A percentile compares a stretch with the other conserved stretches of the same genome.
Conservation (phyloP, 495 filamentous ascomycete genomes). For the Tuber umbilicatum region DNA sequence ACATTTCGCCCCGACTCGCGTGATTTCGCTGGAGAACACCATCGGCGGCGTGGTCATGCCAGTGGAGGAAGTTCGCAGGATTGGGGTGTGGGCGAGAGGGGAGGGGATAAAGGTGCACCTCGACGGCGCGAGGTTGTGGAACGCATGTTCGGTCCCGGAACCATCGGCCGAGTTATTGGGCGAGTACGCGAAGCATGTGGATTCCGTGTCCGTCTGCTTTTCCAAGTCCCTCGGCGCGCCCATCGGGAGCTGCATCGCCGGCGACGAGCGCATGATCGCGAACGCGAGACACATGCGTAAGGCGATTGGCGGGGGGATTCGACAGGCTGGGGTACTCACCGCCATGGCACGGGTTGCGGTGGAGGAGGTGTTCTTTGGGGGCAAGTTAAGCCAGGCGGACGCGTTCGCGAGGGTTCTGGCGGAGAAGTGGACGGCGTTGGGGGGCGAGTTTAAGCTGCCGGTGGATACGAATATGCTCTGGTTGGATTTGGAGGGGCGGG, state of each 20-base stretch:
- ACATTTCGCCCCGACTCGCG: slow-evolving; percentile 63
- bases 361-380: slow-evolving; percentile 67
- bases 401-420: slow-evolving; percentile 59
- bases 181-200: slow-evolving; percentile 66
- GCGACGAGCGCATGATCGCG: slow-evolving; percentile 54
- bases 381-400: slow-evolving; percentile 59
- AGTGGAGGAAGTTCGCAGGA: slow-evolving; percentile 58
- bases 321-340: slow-evolving; percentile 61
- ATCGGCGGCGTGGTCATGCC: slow-evolving; percentile 73
- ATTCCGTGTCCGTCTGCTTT: slow-evolving; percentile 78
- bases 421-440: slow-evolving; percentile 56
- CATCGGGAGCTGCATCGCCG: slow-evolving; percentile 72
- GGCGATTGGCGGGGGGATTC: slow-evolving; percentile 71
- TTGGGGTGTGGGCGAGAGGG: slow-evolving; percentile 61
- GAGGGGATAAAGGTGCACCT: slow-evolving; percentile 68
- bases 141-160: slow-evolving; percentile 57
- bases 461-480: slow-evolving; percentile 94
- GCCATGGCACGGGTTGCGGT: slow-evolving; percentile 55
- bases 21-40: slow-evolving; percentile 84
- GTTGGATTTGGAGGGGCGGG: slow-evolving; percentile 61
- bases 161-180: slow-evolving; percentile 50
- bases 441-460: slow-evolving; percentile 54
- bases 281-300: slow-evolving; percentile 76
- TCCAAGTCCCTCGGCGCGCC: slow-evolving; percentile 86
- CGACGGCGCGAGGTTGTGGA: slow-evolving; percentile 82